Evolutionary conservation across 2,329 filamentous ascomycete species (phyloP).

Genomic region (Fusarium equiseti): DNA sequence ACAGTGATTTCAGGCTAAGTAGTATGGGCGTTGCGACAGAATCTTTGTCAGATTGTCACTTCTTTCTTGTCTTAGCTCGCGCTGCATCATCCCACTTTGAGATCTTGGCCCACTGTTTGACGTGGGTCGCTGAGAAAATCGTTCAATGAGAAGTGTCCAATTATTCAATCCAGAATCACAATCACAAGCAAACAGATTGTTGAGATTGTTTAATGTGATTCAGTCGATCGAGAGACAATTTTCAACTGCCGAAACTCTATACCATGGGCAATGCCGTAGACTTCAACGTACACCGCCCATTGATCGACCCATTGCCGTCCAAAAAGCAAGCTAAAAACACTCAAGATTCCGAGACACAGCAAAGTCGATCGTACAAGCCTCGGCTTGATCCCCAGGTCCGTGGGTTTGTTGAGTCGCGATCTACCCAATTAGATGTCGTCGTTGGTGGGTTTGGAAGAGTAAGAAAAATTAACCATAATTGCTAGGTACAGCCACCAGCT

Average conservation of each 20-base stretch:
- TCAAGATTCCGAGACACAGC: not conserved
- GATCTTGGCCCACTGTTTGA: not conserved
- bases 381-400: not conserved
- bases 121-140: not conserved
- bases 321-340: not conserved
- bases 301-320: not conserved
- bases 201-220: not conserved
- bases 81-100: not conserved
- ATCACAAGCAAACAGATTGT: slow-evolving; percentile 1
- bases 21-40: not conserved
- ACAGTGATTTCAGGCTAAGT: not conserved
- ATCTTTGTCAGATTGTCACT: not conserved
- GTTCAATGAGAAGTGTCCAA: not conserved
- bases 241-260: slow-evolving; percentile 3
- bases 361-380: not conserved
- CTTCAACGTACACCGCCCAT: not conserved
- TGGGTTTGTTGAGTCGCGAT: slow-evolving; percentile 5
- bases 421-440: not conserved
- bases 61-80: not conserved
- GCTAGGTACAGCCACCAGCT: not conserved
- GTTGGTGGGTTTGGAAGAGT: not conserved
- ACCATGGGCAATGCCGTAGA: not conserved
- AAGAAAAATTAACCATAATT: not conserved
- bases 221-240: not conserved
- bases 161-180: not conserved